Evolutionary conservation across 2,329 filamentous ascomycete genomes (phyloP).

Genomic region (Shiraia sp.): DNA sequence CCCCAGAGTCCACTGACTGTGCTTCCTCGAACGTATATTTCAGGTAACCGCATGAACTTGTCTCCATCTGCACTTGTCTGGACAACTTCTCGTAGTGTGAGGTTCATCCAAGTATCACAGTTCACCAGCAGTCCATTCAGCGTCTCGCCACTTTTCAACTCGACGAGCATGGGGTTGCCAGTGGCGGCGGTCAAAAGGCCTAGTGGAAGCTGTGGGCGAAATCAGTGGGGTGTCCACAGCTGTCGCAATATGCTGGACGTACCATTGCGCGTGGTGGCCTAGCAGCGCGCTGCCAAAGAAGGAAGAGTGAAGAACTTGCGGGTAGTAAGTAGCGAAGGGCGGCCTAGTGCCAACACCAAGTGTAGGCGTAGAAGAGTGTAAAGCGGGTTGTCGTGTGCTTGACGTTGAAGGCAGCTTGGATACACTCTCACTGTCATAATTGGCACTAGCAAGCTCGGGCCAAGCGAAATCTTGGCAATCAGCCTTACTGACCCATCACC

Average conservation of each 20-base stretch:
- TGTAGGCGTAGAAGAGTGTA: no score
- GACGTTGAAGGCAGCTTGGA: no score
- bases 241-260: conserved; percentile 13
- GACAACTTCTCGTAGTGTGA: conserved; percentile 94
- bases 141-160: conserved; percentile 96
- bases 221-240: conserved; percentile 11
- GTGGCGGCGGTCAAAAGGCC: conserved; percentile 93
- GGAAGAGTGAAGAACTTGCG: no score
- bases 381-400: no score
- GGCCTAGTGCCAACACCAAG: no score
- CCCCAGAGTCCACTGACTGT: conserved; percentile 70
- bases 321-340: no score
- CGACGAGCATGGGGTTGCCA: conserved; percentile 96
- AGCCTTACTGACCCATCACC: no score
- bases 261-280: conserved; percentile 21
- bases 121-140: conserved; percentile 94
- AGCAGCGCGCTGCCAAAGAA: no score
- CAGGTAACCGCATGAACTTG: conserved; percentile 87
- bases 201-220: conserved; percentile 58
- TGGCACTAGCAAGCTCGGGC: no score
- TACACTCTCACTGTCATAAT: no score
- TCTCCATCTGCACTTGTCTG: conserved; percentile 95
- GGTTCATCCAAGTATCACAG: conserved; percentile 99
- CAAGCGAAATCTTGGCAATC: no score
- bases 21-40: conserved; percentile 96